Percentiles rank a stretch among this genome's conserved stretches.
These are phyloP conservation scores for Rubia balearica DNA, from an alignment of 305 asterid genomes.

Conservation along the genomic window DNA sequence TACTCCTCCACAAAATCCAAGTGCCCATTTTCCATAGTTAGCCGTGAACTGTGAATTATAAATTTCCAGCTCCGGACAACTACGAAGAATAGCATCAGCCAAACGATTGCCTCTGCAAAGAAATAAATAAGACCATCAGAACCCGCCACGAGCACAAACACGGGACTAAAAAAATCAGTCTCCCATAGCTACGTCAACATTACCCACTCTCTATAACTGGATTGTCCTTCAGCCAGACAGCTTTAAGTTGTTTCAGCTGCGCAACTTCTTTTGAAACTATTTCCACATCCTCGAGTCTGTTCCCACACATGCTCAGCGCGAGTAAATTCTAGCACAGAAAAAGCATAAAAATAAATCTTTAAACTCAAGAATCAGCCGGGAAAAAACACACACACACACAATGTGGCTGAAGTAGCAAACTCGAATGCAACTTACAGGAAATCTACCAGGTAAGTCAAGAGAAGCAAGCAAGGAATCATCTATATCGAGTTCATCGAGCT, in stretches of 20 bases:
- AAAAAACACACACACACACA: neutral
- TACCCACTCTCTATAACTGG: conserved; percentile 55
- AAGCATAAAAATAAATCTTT: conserved; percentile 7
- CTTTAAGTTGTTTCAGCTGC: conserved; percentile 68
- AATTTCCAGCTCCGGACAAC: conserved; percentile 62
- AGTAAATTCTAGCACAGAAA: conserved; percentile 48
- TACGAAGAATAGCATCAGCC: conserved; percentile 45
- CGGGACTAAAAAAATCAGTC: conserved; percentile 4
- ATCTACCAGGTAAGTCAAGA: conserved; percentile 78
- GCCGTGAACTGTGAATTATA: conserved; percentile 68
- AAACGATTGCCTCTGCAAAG: conserved; percentile 39
- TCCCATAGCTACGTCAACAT: conserved; percentile 21
- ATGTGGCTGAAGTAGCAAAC: neutral
- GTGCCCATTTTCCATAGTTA: conserved; percentile 77
- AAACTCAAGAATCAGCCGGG: conserved; percentile 4
- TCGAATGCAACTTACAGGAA: conserved; percentile 51
- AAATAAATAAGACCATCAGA: conserved; percentile 17
- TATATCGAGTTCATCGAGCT: conserved; percentile 79
- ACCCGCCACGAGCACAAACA: conserved; percentile 16
- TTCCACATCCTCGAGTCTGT: conserved; percentile 60
- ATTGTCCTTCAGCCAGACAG: conserved; percentile 83
- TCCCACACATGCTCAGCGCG: conserved; percentile 71
- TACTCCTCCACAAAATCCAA: conserved; percentile 90
- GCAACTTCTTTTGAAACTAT: conserved; percentile 42
- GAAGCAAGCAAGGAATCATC: conserved; percentile 60